Percentiles rank a stretch among this genome's conserved stretches.
phyloP scores from a whole-genome alignment of 148 eudicot genomes.

The Polygonum aviculare region DNA sequence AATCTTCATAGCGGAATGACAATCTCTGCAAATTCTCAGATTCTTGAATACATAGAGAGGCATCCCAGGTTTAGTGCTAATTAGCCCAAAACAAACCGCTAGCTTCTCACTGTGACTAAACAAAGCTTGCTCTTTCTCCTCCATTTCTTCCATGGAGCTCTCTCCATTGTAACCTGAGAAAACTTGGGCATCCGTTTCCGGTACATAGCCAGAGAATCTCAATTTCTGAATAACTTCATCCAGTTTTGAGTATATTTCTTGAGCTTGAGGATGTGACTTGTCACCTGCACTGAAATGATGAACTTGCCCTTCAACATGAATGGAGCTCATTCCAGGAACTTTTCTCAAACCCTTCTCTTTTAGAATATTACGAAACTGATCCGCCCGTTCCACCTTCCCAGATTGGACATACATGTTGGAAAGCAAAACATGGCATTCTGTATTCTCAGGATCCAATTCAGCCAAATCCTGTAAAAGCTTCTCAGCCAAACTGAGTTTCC shows the following conservation, averaged over 20 bases:
- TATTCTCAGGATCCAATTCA: constrained; percentile 20
- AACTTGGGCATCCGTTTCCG: constrained; percentile 19
- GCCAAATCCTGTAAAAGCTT: constrained; percentile 17
- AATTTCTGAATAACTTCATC: constrained; percentile 29
- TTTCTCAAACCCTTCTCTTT: constrained; percentile 22
- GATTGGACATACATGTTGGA: constrained; percentile 23
- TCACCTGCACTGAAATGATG: constrained; percentile 27
- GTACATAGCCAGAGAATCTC: constrained; percentile 28
- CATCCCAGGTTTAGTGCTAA: constrained; percentile 21
- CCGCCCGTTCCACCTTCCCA: constrained; percentile 20
- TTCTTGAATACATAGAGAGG: constrained; percentile 28
- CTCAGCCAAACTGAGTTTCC: constrained; percentile 21
- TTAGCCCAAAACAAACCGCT: constrained; percentile 33
- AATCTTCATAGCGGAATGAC: constrained; percentile 32
- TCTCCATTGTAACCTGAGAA: constrained; percentile 15
- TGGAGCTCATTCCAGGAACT: constrained; percentile 32
- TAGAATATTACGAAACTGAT: constrained; percentile 17
- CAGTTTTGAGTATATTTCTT: constrained; percentile 21
- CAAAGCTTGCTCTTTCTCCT: constrained; percentile 27
- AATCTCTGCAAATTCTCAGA: constrained; percentile 29
- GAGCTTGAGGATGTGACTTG: constrained; percentile 20
- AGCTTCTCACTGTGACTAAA: constrained; percentile 34
- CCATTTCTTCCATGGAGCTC: constrained; percentile 14
- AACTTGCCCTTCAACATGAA: constrained; percentile 21
- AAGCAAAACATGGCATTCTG: constrained; percentile 22